Evolutionary conservation across 1,284 basidiomycete genomes (phyloP).

Genomic region (Earliella scabrosa): DNA sequence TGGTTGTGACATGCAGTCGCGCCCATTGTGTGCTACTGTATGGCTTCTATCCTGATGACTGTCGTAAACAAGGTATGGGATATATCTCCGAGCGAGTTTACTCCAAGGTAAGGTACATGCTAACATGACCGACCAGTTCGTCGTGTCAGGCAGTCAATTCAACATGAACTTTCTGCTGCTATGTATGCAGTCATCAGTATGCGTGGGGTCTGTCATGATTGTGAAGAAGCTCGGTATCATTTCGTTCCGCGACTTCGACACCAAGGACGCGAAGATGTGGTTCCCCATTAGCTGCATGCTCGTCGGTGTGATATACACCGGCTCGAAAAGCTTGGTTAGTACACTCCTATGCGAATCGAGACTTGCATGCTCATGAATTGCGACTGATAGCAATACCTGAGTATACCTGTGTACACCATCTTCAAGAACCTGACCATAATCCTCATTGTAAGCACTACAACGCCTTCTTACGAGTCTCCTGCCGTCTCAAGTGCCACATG

Average conservation of each 20-base stretch:
- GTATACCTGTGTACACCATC: conserved; percentile 95
- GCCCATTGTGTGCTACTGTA: conserved; percentile 89
- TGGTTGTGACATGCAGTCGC: conserved; percentile 57
- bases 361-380: neutral
- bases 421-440: conserved; percentile 99
- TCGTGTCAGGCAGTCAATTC: conserved; percentile 93
- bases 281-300: conserved; percentile 93
- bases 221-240: conserved; percentile 88
- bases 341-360: neutral
- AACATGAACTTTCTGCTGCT: conserved; percentile 97
- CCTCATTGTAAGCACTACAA: conserved; percentile 87
- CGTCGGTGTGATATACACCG: conserved; percentile 97
- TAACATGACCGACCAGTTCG: conserved; percentile 61
- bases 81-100: conserved; percentile 1
- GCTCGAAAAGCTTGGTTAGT: conserved; percentile 93
- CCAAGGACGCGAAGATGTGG: conserved; percentile 90
- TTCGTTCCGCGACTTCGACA: conserved; percentile 86
- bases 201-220: conserved; percentile 74
- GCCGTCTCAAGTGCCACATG: neutral
- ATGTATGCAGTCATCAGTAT: conserved; percentile 90
- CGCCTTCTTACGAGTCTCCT: no score
- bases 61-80: conserved; percentile 91
- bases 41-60: conserved; percentile 97
- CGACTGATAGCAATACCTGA: conserved; percentile 80
- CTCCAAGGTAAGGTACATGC: neutral